Evolutionary conservation across 2,329 filamentous ascomycete species (phyloP).

Genomic region (Arthrobotrys sphaeroides): DNA sequence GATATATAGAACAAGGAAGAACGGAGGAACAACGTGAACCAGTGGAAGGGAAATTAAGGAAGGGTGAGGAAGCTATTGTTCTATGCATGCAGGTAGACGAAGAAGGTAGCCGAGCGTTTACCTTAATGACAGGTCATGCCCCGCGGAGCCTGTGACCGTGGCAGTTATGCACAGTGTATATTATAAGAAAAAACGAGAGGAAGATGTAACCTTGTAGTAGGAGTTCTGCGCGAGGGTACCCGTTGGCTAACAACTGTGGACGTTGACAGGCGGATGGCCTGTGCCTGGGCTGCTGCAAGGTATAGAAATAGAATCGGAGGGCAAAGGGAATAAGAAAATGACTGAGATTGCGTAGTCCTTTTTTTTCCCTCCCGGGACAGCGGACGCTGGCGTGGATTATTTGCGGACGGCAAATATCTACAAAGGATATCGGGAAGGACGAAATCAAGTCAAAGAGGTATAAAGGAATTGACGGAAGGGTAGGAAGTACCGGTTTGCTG

Average conservation of each 20-base stretch:
- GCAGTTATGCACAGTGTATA: slow-evolving; percentile 18
- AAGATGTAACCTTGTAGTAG: slow-evolving; percentile 51
- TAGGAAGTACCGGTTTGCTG: slow-evolving; percentile 50
- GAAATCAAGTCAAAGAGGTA: slow-evolving; percentile 11
- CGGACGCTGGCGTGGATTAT: slow-evolving; percentile 23
- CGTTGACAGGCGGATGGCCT: slow-evolving; percentile 9
- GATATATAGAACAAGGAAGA: slow-evolving; percentile 1
- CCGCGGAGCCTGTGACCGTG: slow-evolving; percentile 45
- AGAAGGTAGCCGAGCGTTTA: slow-evolving; percentile 53
- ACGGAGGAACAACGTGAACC: not conserved
- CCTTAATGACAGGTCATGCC: slow-evolving; percentile 52
- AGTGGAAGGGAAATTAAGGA: slow-evolving; percentile 42
- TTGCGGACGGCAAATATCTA: slow-evolving; percentile 30
- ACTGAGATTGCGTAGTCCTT: slow-evolving; percentile 51
- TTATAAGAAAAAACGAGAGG: slow-evolving; percentile 18
- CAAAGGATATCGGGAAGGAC: slow-evolving; percentile 29
- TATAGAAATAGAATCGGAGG: slow-evolving; percentile 42
- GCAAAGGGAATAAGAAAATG: slow-evolving; percentile 38
- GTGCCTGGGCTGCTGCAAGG: not conserved
- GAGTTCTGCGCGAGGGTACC: slow-evolving; percentile 52
- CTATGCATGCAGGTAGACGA: slow-evolving; percentile 53
- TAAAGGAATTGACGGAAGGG: slow-evolving; percentile 30
- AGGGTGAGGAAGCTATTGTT: slow-evolving; percentile 41
- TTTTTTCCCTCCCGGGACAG: slow-evolving; percentile 26
- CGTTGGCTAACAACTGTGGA: slow-evolving; percentile 24